Evolutionary conservation across 352 stramenopile species (phyloP), one percentile per base, ranked within the genome.

Genomic region (Pythium phragmiticola): DNA sequence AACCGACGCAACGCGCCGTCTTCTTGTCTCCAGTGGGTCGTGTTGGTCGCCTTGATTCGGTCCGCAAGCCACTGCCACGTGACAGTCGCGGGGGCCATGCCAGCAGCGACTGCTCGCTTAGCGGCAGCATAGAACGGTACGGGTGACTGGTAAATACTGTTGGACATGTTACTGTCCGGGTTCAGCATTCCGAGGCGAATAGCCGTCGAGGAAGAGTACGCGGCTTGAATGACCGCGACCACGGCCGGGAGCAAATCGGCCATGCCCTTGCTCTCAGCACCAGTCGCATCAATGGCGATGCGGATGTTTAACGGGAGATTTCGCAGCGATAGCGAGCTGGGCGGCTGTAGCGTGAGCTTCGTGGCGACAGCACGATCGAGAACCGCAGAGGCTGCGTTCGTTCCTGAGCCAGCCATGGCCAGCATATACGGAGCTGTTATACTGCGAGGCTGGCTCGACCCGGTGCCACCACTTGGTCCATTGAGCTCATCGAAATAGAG

Each of bases 291-390:
- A 16, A 84, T 67, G 4, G 62, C 79, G n/a, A 88, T 16, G n/a
- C 82, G 59, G 16, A 88, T n/a, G 56, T 77, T 81, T 23, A 88
- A 42, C 0, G 66, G 74, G 12, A 80, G 69, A 0, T 70, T 66
- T 16, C 57, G 57, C 30, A 88, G 34, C 1, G 37, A 43, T 9
- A 56, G 28, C 6, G 64, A 66, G 17, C 59, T 49, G 21, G 47
- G 39, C 14, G 53, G 48, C n/a, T 72, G 72, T 3, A 88, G 56
- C 0, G 60, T 78, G 43, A 74, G 21, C 28, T 75, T 73, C 14
- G 75, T 79, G 3, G 57, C 7, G 5, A 73, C 63, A 4, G 73
- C 43, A 7, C 75, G 77, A 47, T 88, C 72, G n/a, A 87, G 47
- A 2, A 57, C 60, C 30, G 72, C 69, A 1, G 54, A 53, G 46